Evolutionary conservation across 805 yeast species (phyloP), one percentile per base, ranked within the genome.

Genomic region (Lipomyces spencermartinsiae): DNA sequence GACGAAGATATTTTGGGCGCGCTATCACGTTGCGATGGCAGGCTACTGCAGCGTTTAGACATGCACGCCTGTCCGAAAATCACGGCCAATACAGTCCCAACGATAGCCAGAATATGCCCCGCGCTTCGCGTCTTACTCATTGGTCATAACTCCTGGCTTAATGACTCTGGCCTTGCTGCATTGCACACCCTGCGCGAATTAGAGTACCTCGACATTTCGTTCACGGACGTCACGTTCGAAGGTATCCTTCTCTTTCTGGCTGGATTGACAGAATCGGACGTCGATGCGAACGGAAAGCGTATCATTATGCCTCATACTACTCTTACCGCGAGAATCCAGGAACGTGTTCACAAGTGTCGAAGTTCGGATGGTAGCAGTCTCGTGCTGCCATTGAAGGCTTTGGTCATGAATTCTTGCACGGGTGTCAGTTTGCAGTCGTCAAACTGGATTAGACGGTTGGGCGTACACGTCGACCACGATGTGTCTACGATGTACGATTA

Each of bases 401-500:
- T 65, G 58, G 46, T 39, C 16, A 57, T 65, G 12, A 61, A 61
- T 25, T 33, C 34, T 49, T 65, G 68, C 37, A 63, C 56, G 16
- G 49, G 35, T 9, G 58, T 64, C 37, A 46, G 61, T 9, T 14
- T 64, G 46, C 60, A 59, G 6, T 29, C 57, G 10, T 54, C 63
- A 14, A 51, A 25, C n/a, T 64, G 67, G 67, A 34, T 64, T 12
- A 56, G 67, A n/a, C 29, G 63, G 5, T 35, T 64, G 12, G 67
- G 67, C 6, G 46, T 64, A 22, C 34, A 22, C 7, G 67, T 64
- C 14, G 60, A 39, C 46, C 67, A 64, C 31, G 63, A 64, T 54
- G 4, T 63, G 9, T 59, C 59, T 8, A 54, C 53, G 10, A 49
- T 58, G 66, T 63, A 63, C 51, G 65, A 62, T 22, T 29, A 56